Base-by-base conservation (phyloP, 495 filamentous ascomycete species). In the Apodospora peruviana region DNA sequence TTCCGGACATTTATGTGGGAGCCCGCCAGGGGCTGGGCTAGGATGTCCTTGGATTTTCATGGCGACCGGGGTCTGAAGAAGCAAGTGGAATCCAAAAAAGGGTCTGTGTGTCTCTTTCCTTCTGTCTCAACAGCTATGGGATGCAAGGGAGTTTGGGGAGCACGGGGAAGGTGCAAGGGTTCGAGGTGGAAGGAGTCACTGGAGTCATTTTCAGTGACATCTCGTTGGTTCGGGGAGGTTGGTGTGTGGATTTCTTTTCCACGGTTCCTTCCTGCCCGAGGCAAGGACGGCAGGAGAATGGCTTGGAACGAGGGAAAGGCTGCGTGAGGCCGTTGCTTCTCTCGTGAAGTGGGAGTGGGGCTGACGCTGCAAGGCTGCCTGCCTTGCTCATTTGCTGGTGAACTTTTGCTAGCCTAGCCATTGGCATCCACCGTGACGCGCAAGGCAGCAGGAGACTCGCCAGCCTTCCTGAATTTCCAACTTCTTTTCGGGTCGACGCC, bases 351-450 rank as follows among this genome's bases (percentile, higher is more conserved):
- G n/a, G 40, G 40, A 39, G 27, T 56, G 47, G 53, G 48, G 41
- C 37, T 45, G 50, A 47, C 37, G 43, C 51, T 54, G 59, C 59
- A 58, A 61, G 56, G 59, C 56, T 59, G 48, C 56, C 59, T 53
- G 50, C 55, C 34, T 48, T 38, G 36, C 27, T 19, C 44, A 20
- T 29, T 18, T 12, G 11, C 23, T 11, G 10, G 51, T 59, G 56
- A 55, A 52, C 21, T 34, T 43, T 37, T 63, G 60, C 40, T 56
- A 57, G 46, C 32, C 35, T n/a, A n/a, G 25, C 23, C 23, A 29
- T n/a, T n/a, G n/a, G n/a, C n/a, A n/a, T n/a, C n/a, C n/a, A n/a
- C n/a, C n/a, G 11, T 37, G 9, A 9, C 7, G 10, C 17, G 21
- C 48, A 47, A 62, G 50, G 59, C 58, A 60, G 48, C 57, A 45